Evolutionary conservation across 148 eudicot species (phyloP).

Genomic region (Limonium bicolor): DNA sequence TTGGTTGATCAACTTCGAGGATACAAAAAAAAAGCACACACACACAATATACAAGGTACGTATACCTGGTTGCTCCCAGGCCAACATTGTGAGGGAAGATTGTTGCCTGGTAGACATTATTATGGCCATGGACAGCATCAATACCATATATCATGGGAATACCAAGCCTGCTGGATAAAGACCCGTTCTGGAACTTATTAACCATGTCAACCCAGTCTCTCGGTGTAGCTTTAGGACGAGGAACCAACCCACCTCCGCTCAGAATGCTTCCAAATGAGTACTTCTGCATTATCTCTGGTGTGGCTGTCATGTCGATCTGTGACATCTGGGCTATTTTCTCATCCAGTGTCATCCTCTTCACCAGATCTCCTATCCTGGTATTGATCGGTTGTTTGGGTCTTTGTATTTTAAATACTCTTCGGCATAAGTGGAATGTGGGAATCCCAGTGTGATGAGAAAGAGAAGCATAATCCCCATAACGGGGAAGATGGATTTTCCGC

Average conservation of each 20-base stretch:
- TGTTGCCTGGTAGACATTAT: constrained; percentile 19
- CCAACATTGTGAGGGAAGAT: constrained; percentile 26
- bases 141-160: constrained; percentile 25
- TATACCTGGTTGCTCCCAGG: constrained; percentile 24
- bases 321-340: constrained; percentile 21
- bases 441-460: no score
- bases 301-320: constrained; percentile 16
- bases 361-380: constrained; percentile 11
- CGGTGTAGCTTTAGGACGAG: constrained; percentile 10
- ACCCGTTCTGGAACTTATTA: constrained; percentile 14
- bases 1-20: no score
- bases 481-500: no score
- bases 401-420: constrained; percentile 7
- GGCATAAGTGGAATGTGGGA: no score
- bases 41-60: not conserved
- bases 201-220: constrained; percentile 22
- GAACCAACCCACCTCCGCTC: constrained; percentile 18
- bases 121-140: constrained; percentile 25
- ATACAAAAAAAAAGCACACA: not conserved
- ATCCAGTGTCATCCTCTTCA: constrained; percentile 16
- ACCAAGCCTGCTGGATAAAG: constrained; percentile 22
- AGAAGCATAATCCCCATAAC: no score
- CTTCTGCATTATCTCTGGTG: constrained; percentile 12
- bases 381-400: constrained; percentile 15
- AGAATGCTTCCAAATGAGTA: constrained; percentile 20